Percentiles rank a stretch among this genome's conserved stretches.
These are phyloP conservation scores for Fraxinus ornus DNA, from an alignment of 305 asterid species.

Conservation along the genomic window DNA sequence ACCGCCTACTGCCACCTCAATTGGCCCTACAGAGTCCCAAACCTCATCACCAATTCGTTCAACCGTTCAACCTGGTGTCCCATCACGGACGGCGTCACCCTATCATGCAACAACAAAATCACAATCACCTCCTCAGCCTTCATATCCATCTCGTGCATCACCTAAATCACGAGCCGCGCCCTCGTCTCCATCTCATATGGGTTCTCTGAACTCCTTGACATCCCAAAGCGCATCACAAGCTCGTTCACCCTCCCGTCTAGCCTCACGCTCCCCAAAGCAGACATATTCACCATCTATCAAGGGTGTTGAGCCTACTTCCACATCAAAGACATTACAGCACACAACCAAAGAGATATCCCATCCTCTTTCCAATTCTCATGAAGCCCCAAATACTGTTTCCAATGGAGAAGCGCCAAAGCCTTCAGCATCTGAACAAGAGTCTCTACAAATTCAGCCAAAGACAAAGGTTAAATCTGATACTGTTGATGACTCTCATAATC, in stretches of 20 bases:
- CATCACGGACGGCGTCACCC: slow-evolving; percentile 42
- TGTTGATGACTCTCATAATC: slow-evolving; percentile 8
- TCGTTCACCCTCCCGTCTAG: slow-evolving; percentile 33
- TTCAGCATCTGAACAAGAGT: slow-evolving; percentile 25
- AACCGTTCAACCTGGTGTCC: slow-evolving; percentile 29
- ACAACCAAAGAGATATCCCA: slow-evolving; percentile 15
- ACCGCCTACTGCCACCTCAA: slow-evolving; percentile 14
- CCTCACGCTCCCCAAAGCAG: slow-evolving; percentile 37
- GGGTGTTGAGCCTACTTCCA: slow-evolving; percentile 26
- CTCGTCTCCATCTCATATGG: slow-evolving; percentile 33
- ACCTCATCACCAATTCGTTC: slow-evolving; percentile 32
- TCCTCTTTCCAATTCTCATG: slow-evolving; percentile 19
- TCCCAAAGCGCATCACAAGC: slow-evolving; percentile 34
- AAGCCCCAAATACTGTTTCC: slow-evolving; percentile 13
- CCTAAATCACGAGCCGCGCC: slow-evolving; percentile 32
- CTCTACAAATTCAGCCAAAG: slow-evolving; percentile 21
- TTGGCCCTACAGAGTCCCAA: slow-evolving; percentile 27
- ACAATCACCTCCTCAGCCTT: slow-evolving; percentile 41
- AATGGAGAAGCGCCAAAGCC: slow-evolving; percentile 31
- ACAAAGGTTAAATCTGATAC: slow-evolving; percentile 21
- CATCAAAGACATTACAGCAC: slow-evolving; percentile 29
- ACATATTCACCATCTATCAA: slow-evolving; percentile 36
- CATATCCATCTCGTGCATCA: slow-evolving; percentile 37
- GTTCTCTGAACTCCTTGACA: slow-evolving; percentile 30
- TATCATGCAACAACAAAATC: slow-evolving; percentile 35